Base-by-base conservation (phyloP, 1,139 yeast genomes). In the Candida neerlandica region DNA sequence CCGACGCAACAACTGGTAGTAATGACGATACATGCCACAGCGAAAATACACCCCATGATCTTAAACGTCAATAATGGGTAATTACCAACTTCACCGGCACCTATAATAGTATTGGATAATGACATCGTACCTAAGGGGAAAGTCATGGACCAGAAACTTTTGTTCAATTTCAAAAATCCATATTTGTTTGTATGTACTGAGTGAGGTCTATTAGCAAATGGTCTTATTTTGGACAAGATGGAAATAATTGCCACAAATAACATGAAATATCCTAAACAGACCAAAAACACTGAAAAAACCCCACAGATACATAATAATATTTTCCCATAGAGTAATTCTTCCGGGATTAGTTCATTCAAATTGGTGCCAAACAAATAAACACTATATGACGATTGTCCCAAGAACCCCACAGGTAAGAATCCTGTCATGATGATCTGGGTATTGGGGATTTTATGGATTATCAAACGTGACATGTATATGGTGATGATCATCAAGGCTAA, bases 61-160 rank as follows among this genome's bases (percentile, higher is more conserved):
- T 79, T 75, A 67, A 86, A 86, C 3, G 84, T 81, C 38, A 62
- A 62, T 56, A 83, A 69, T 1, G 56, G 56, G 34, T 53, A 53
- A 39, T 71, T 70, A 5, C 58, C 57, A 5, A 78, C 75, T 45
- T 70, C 75, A 5, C 77, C 65, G 2, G 54, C 58, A 37, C 74
- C 81, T 26, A 89, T 62, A 57, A 81, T 79, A 18, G 73, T 65
- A 56, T 82, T 78, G 2, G 89, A 81, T 18, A 87, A 66, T 0
- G 86, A 73, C 85, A 88, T 85, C 0, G 97, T 89, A 2, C 96
- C 97, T 57, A 89, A 62, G 2, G 97, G 97, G 84, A 91, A 91
- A 54, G 96, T 87, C 75, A 88, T 81, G 29, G 91, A 84, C 96
- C 96, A 90, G 79, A 86, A 89, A 0, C 84, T 82, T 55, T 79